These are phyloP conservation scores for Skeletonema marinoi DNA, from an alignment of 108 stramenopile species.

Conservation along the genomic window DNA sequence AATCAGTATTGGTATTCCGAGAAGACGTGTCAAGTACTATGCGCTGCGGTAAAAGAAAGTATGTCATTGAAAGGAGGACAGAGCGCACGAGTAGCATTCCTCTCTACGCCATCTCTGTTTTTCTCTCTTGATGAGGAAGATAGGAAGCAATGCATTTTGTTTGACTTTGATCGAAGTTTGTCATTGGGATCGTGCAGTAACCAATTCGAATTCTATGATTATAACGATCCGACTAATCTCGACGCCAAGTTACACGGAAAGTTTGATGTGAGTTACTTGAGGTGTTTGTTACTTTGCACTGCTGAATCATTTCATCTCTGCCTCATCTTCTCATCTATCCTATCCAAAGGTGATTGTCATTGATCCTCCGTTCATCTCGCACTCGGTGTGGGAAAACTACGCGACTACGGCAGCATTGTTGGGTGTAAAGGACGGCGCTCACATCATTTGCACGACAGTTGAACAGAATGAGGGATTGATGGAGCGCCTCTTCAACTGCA, in stretches of 20 bases:
- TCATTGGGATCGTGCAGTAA: conserved; percentile 54
- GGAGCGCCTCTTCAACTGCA: conserved; percentile 46
- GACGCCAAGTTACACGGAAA: conserved; percentile 20
- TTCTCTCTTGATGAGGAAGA: conserved; percentile 53
- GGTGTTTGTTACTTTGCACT: too few species aligned
- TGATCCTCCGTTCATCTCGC: conserved; percentile 85
- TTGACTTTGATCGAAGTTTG: conserved; percentile 56
- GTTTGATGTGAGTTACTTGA: conserved; percentile 48
- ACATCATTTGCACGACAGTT: conserved; percentile 54
- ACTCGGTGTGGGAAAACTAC: conserved; percentile 78
- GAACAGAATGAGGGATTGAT: conserved; percentile 44
- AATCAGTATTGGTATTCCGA: conserved; percentile 86
- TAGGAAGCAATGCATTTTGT: conserved; percentile 48
- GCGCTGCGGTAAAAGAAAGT: conserved; percentile 40
- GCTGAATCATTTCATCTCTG: too few species aligned
- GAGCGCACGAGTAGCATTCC: conserved; percentile 49
- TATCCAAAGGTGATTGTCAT: conserved; percentile 50
- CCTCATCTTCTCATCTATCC: too few species aligned
- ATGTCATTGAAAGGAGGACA: conserved; percentile 8
- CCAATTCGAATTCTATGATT: conserved; percentile 63
- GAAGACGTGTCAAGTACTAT: conserved; percentile 54
- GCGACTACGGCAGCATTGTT: conserved; percentile 47
- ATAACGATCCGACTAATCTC: conserved; percentile 54
- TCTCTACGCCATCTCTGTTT: conserved; percentile 75
- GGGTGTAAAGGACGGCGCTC: conserved; percentile 18